phyloP scores from a whole-genome alignment of 257 asterid genomes.

The Primulina huaijiensis region DNA sequence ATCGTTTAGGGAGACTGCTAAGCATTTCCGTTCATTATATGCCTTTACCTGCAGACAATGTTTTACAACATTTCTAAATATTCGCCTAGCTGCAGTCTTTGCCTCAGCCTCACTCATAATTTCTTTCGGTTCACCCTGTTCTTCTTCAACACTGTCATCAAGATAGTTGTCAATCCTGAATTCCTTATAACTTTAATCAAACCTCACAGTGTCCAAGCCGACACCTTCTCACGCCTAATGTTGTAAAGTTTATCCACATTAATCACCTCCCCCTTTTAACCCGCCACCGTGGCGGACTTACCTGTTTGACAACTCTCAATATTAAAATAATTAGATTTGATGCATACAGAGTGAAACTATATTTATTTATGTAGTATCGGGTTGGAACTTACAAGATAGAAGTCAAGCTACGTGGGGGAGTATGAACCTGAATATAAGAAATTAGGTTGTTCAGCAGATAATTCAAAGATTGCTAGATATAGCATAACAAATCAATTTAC shows the following conservation, averaged over 20 bases:
- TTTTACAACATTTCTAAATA: constrained; percentile 63
- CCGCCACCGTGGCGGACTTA: too few species aligned
- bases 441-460: too few species aligned
- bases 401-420: too few species aligned
- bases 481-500: too few species aligned
- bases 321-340: too few species aligned
- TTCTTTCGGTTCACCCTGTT: constrained; percentile 35
- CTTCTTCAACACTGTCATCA: constrained; percentile 56
- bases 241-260: constrained; percentile 70
- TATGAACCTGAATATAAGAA: too few species aligned
- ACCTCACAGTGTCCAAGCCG: constrained; percentile 81
- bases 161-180: constrained; percentile 49
- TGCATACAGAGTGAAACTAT: too few species aligned
- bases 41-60: constrained; percentile 44
- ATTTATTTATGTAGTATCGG: too few species aligned
- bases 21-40: constrained; percentile 51
- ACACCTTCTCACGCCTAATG: constrained; percentile 57
- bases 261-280: constrained; percentile 46
- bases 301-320: too few species aligned
- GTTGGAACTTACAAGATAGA: too few species aligned
- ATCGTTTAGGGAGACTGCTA: constrained; percentile 52
- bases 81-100: constrained; percentile 45
- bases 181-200: constrained; percentile 50
- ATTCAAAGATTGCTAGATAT: too few species aligned
- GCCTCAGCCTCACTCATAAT: constrained; percentile 69